Base-by-base conservation (phyloP, 345 rosid species). In the Lepidium africanum region DNA sequence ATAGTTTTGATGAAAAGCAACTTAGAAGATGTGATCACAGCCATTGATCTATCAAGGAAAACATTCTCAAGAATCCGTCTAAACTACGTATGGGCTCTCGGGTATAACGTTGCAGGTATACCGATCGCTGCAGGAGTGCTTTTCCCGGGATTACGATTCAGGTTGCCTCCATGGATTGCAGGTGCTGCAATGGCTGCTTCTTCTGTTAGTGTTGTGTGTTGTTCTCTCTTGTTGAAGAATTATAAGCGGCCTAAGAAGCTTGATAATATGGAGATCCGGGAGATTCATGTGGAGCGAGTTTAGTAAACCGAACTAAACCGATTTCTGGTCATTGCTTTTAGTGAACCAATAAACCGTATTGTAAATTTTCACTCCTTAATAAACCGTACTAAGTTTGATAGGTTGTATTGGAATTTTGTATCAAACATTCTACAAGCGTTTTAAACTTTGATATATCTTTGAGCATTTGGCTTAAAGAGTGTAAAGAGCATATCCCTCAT, bases 161-260 rank as follows among this genome's bases (percentile, higher is more conserved):
- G 97, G 41, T 76, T 93, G 45, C 97, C 98, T 0, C 98, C 98
- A 1, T 93, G 98, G 98, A 86, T 93, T 4, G 98, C 98, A 2
- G 98, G 97, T 9, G 98, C 96, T 4, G 96, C 97, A 47, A 93
- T 93, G 98, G 97, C 98, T 11, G 92, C 98, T 3, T 93, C 98
- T 38, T 93, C 98, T 0, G 97, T 93, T 46, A 90, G 97, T 36
- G 97, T 93, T 4, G 97, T 93, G 30, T 84, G 96, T 61, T 88
- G 96, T 76, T 93, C 97, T 33, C 89, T 90, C 55, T 63, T 90
- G 75, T 71, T 93, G 73, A 87, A 82, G 83, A 59, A 84, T 56
- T 93, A 93, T 79, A 81, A 76, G 72, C 74, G 91, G 37, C 94
- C 96, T 6, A 83, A 83, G 81, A 77, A 41, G 71, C 82, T 88